Base-by-base conservation (phyloP, 176 grass and related monocot genomes). In the Chloris gayana region DNA sequence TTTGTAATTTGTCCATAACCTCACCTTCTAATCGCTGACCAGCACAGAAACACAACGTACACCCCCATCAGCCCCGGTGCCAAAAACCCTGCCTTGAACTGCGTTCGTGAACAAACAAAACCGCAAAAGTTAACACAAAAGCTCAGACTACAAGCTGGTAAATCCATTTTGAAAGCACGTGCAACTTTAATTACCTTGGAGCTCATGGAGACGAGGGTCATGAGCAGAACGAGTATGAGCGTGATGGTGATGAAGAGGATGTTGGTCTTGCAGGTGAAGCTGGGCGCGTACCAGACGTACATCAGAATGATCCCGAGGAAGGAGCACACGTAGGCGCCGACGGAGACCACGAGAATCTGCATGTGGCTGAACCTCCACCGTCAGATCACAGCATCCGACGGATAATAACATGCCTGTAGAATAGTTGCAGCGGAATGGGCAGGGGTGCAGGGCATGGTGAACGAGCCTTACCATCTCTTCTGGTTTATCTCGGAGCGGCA, bases 201-300 rank as follows among this genome's bases (percentile, higher is more conserved):
- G 76, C 81, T 75, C 69, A 91, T 30, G 12, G 97, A 96, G 83
- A 93, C 67, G 71, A 84, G 86, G 1, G 86, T 88, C 91, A 99
- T 93, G 69, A 99, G 44, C 85, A 80, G 84, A 19, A 96, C 85
- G 74, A 99, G 86, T 14, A 53, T 80, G n/a, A 96, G 76, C 0
- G 97, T 99, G 72, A 94, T 56, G 86, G 93, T 96, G 79, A 99
- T 99, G 83, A 96, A 99, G 30, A 99, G 82, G 56, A 99, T 93
- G 85, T 99, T 99, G 47, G 83, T 69, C 73, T 42, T 87, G 82
- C 93, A 99, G 38, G 88, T 45, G 4, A 61, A 37, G 5, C 54
- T 82, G 46, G 91, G 93, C 19, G 91, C 90, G 82, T 99, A 99
- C 87, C 97, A 99, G 10, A 96, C 64, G 68, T 93, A 99, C 90